phyloP scores from a whole-genome alignment of 306 rosid genomes.

The Quercus ilex region DNA sequence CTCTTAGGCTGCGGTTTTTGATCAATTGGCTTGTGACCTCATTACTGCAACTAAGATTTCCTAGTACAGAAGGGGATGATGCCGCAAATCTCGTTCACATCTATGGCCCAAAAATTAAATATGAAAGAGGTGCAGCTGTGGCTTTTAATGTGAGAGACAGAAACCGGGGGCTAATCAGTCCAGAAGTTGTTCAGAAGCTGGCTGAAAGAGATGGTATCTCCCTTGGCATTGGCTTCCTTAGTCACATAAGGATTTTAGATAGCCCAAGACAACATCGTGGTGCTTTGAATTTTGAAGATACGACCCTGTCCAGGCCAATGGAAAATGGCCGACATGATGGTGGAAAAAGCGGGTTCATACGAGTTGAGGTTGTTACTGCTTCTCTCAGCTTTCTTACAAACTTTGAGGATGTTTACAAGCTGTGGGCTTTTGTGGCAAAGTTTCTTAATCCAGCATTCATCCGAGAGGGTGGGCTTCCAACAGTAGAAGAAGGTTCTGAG shows the following conservation, averaged over 20 bases:
- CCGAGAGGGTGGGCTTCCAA: slow-evolving; percentile 59
- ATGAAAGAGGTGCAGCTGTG: slow-evolving; percentile 88
- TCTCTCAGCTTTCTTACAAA: slow-evolving; percentile 81
- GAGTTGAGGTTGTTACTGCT: slow-evolving; percentile 91
- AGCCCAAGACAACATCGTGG: slow-evolving; percentile 47
- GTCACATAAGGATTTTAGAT: slow-evolving; percentile 76
- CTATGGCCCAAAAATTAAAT: slow-evolving; percentile 87
- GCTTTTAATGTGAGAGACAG: slow-evolving; percentile 82
- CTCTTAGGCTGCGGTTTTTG: slow-evolving; percentile 77
- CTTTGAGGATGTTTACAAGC: slow-evolving; percentile 87
- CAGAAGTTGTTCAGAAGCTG: slow-evolving; percentile 85
- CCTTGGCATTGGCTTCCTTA: slow-evolving; percentile 81
- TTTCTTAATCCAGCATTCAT: slow-evolving; percentile 75
- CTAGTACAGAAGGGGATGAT: slow-evolving; percentile 45
- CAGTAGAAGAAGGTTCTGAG: slow-evolving; percentile 72
- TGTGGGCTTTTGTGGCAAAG: slow-evolving; percentile 92
- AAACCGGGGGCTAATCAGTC: slow-evolving; percentile 61
- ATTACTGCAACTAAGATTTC: slow-evolving; percentile 64
- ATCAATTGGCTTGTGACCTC: slow-evolving; percentile 97
- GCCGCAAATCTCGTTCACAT: slow-evolving; percentile 63
- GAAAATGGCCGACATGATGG: slow-evolving; percentile 60
- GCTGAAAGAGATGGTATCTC: slow-evolving; percentile 91
- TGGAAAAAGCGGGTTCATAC: slow-evolving; percentile 51
- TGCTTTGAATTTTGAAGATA: slow-evolving; percentile 50
- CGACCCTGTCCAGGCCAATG: slow-evolving; percentile 78